Percentiles rank a stretch among this genome's conserved stretches.
Evolutionary conservation across 78 protist genomes (phyloP).

Genomic region (Emiliania huxleyi): DNA sequence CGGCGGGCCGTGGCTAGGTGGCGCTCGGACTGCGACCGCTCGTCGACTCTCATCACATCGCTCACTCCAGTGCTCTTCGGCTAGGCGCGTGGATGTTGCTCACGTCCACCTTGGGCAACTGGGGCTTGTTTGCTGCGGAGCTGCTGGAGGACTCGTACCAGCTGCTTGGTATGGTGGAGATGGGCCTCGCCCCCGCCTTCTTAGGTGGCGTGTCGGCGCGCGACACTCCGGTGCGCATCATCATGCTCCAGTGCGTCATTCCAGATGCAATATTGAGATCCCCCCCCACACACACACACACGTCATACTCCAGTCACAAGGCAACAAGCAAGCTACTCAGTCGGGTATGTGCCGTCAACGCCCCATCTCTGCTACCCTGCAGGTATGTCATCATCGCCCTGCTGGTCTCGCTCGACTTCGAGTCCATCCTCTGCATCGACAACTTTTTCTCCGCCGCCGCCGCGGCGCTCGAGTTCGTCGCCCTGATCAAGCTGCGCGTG

Average conservation of each 20-base stretch:
- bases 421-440: background rate
- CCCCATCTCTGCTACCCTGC: no score
- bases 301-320: no score
- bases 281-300: no score
- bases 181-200: no score
- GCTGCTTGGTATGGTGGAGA: slow-evolving; percentile 25
- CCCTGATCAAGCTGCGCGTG: slow-evolving; percentile 3
- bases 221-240: background rate
- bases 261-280: no score
- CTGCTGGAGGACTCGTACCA: background rate
- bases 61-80: no score
- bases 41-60: no score
- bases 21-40: no score
- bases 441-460: slow-evolving; percentile 25
- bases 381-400: background rate
- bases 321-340: no score
- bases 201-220: background rate
- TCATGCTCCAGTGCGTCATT: background rate
- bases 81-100: background rate
- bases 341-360: no score
- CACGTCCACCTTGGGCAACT: background rate
- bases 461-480: slow-evolving; percentile 12
- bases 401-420: background rate
- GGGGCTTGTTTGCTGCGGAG: slow-evolving; percentile 18
- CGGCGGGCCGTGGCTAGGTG: slow-evolving; percentile 20